Evolutionary conservation across 2,329 filamentous ascomycete genomes (phyloP).

Genomic region (Diaporthe destruens): DNA sequence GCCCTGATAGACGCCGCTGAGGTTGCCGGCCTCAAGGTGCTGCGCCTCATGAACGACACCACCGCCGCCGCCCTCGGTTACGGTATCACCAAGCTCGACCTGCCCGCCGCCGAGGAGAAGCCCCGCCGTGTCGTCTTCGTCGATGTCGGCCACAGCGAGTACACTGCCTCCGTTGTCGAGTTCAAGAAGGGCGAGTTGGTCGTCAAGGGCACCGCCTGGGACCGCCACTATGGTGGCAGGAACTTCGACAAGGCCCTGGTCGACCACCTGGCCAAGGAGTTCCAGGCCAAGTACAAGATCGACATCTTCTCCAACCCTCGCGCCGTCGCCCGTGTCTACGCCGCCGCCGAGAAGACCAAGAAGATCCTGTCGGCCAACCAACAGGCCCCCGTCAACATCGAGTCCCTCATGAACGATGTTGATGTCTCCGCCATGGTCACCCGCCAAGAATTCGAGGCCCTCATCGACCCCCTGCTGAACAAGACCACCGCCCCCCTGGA

Average conservation of each 20-base stretch:
- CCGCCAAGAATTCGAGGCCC: constrained; percentile 91
- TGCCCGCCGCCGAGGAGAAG: constrained; percentile 89
- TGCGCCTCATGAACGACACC: constrained; percentile 97
- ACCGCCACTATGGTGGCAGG: constrained; percentile 96
- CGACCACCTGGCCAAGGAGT: constrained; percentile 94
- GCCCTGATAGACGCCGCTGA: constrained; percentile 91
- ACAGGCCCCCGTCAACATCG: constrained; percentile 92
- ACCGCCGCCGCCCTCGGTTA: constrained; percentile 96
- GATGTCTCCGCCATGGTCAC: constrained; percentile 92
- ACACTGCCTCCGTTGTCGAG: constrained; percentile 93
- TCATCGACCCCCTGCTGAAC: constrained; percentile 86
- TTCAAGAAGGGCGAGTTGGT: constrained; percentile 97
- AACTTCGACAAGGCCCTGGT: constrained; percentile 96
- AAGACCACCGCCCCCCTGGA: constrained; percentile 82
- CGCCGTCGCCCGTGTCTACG: constrained; percentile 86
- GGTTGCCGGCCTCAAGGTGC: constrained; percentile 91
- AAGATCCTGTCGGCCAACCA: constrained; percentile 98
- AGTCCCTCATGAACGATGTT: constrained; percentile 98
- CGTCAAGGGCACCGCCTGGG: constrained; percentile 92
- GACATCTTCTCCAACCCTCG: constrained; percentile 93
- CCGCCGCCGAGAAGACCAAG: constrained; percentile 96
- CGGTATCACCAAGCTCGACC: constrained; percentile 97
- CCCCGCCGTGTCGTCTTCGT: constrained; percentile 91
- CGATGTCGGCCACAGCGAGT: constrained; percentile 97
- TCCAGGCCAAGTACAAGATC: constrained; percentile 98